Base-by-base conservation (phyloP, 176 grass and related monocot species). In the Musa troglodytarum region DNA sequence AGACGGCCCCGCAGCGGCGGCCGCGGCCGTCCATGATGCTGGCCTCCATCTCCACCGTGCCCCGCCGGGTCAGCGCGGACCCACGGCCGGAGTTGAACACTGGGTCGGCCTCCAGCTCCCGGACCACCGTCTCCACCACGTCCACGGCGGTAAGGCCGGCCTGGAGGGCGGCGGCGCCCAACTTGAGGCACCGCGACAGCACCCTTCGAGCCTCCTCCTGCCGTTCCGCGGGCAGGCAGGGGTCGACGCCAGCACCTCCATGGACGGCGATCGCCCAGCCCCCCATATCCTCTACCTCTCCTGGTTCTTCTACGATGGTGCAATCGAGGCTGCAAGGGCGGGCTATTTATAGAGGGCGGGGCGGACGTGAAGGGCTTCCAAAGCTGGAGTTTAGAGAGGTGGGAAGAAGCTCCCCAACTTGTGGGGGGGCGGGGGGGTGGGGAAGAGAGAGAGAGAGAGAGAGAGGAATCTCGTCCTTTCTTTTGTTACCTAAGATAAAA, bases 21-120 rank as follows among this genome's bases (percentile, higher is more conserved):
- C 75, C 75, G 49, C 11, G 75, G n/a, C 75, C 75, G 61, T 77
- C 75, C 75, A 77, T 77, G 43, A 77, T 77, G 75, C 75, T 77
- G 49, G 75, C 59, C 75, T 77, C 75, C 75, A 77, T 77, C 75
- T 77, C 75, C 20, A 77, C 75, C 12, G 75, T 77, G 3, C 75
- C 75, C 59, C 17, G 50, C 34, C 75, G 19, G 5, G 75, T 77
- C 43, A 77, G 75, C 49, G 75, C 75, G 61, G 75, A 77, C 59
- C 75, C 75, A 3, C 75, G 75, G 11, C 75, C 75, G 20, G 75
- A 77, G 61, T 77, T 77, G 75, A 77, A 77, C 58, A 77, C 61
- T 34, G 75, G 75, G 61, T 77, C 75, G n/a, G 75, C 66, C 75
- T 77, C 75, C 58, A 77, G 61, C 19, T 77, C 61, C 61, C 75